Conservation (phyloP, 2,329 filamentous ascomycete species). For the Exophiala spinifera region DNA sequence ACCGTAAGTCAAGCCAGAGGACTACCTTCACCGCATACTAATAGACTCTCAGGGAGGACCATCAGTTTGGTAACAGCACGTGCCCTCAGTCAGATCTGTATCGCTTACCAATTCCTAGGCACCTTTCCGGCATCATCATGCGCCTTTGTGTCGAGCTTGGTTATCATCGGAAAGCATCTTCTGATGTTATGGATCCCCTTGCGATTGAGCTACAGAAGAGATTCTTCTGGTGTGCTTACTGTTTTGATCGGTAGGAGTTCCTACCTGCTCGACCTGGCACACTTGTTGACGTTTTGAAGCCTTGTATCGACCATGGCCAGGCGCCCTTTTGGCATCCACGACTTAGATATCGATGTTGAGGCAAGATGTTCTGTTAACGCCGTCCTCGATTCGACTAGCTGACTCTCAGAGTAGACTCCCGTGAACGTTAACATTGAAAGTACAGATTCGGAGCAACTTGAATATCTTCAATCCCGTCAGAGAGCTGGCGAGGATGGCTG, state of each 20-base stretch:
- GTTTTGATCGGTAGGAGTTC: constrained; percentile 22
- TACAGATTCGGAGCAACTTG: constrained; percentile 17
- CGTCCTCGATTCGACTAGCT: neutral
- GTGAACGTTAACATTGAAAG: constrained; percentile 23
- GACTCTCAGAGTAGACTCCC: constrained; percentile 12
- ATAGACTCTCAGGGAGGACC: constrained; percentile 10
- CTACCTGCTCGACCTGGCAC: too few relatives aligned
- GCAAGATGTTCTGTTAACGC: neutral
- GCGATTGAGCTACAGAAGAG: constrained; percentile 24
- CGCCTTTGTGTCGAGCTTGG: constrained; percentile 25
- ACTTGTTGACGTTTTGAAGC: constrained; percentile 8
- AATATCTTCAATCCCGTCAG: constrained; percentile 16
- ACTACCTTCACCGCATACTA: neutral
- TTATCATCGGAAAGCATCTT: constrained; percentile 19
- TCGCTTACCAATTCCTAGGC: constrained; percentile 5
- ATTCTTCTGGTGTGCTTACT: constrained; percentile 29
- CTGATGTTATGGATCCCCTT: constrained; percentile 9
- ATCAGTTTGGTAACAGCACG: constrained; percentile 17
- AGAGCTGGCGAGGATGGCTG: constrained; percentile 1
- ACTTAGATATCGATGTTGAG: constrained; percentile 25
- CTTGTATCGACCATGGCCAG: constrained; percentile 17
- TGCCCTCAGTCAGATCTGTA: neutral
- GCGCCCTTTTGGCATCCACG: constrained; percentile 26
- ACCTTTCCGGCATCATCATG: constrained; percentile 21
- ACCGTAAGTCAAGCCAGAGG: neutral